Evolutionary conservation across 768 basidiomycete species (phyloP).

Genomic region (Termitomyces heimii): DNA sequence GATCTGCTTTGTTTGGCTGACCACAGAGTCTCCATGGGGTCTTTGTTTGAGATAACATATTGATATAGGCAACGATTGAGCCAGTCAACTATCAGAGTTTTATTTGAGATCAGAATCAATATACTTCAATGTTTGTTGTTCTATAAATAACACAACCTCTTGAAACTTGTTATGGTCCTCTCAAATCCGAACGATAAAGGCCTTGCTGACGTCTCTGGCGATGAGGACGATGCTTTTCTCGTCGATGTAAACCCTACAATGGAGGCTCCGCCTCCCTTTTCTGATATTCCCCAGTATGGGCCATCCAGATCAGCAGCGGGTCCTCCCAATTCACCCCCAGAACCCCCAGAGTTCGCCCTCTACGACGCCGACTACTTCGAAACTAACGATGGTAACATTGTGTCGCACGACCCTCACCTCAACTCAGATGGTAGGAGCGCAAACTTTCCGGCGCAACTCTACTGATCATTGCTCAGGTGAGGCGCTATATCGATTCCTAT

Average conservation of each 20-base stretch:
- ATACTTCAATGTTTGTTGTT: background rate
- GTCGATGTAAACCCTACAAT: background rate
- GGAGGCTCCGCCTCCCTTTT: constrained; percentile 11
- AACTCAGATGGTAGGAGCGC: constrained; percentile 52
- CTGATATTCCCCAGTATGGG: background rate
- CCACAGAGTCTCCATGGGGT: constrained; percentile 36
- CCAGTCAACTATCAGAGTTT: too few species aligned
- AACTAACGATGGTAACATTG: constrained; percentile 39
- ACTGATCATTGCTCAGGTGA: constrained; percentile 38
- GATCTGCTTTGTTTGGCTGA: constrained; percentile 40
- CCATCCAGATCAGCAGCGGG: background rate
- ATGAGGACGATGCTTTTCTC: background rate
- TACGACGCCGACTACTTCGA: constrained; percentile 61
- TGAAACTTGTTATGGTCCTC: constrained; percentile 6
- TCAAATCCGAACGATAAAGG: constrained; percentile 4
- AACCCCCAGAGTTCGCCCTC: constrained; percentile 55
- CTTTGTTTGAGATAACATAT: constrained; percentile 33
- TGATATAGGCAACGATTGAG: background rate
- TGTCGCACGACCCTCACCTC: constrained; percentile 68
- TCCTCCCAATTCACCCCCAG: constrained; percentile 38
- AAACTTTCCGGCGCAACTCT: background rate
- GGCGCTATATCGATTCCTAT: constrained; percentile 62
- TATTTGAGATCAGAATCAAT: too few species aligned
- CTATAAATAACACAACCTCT: constrained; percentile 3
- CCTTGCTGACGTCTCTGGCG: background rate